Evolutionary conservation across 1,139 yeast species (phyloP).

Genomic region (Sugiyamaella castrensis): DNA sequence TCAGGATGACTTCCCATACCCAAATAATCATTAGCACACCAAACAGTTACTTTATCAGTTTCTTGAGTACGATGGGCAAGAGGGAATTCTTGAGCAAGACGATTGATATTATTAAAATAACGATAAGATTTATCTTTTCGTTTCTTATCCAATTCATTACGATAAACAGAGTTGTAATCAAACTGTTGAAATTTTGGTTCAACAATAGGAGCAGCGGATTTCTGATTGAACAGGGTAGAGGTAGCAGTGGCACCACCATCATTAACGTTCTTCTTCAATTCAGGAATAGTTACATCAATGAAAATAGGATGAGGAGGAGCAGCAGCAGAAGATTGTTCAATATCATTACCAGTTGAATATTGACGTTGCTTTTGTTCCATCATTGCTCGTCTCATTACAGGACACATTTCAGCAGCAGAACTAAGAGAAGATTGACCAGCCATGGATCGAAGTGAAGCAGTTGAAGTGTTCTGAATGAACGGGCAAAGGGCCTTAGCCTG

Average conservation of each 20-base stretch:
- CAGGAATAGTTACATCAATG: slow-evolving; percentile 14
- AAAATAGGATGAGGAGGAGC: slow-evolving; percentile 9
- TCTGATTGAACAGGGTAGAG: neutral
- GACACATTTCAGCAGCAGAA: slow-evolving; percentile 71
- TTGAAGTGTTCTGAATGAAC: slow-evolving; percentile 63
- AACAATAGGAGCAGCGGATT: slow-evolving; percentile 2
- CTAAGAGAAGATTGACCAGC: slow-evolving; percentile 41
- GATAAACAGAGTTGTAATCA: slow-evolving; percentile 65
- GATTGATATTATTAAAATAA: slow-evolving; percentile 92
- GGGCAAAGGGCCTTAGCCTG: slow-evolving; percentile 84
- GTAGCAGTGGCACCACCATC: slow-evolving; percentile 7
- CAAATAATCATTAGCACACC: slow-evolving; percentile 97
- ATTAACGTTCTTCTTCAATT: slow-evolving; percentile 8
- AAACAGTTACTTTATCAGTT: slow-evolving; percentile 85
- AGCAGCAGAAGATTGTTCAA: slow-evolving; percentile 9
- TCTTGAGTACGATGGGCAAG: slow-evolving; percentile 74
- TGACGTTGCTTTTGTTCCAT: slow-evolving; percentile 33
- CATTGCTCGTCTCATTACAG: slow-evolving; percentile 83
- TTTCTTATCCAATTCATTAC: slow-evolving; percentile 63
- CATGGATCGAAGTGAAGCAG: slow-evolving; percentile 49
- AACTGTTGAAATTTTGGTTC: slow-evolving; percentile 39
- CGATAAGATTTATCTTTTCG: slow-evolving; percentile 90
- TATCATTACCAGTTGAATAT: slow-evolving; percentile 50
- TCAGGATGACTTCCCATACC: slow-evolving; percentile 85
- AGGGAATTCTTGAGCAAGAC: slow-evolving; percentile 92